Conservation (phyloP, 805 yeast genomes). For the Priceomyces fermenticarens region DNA sequence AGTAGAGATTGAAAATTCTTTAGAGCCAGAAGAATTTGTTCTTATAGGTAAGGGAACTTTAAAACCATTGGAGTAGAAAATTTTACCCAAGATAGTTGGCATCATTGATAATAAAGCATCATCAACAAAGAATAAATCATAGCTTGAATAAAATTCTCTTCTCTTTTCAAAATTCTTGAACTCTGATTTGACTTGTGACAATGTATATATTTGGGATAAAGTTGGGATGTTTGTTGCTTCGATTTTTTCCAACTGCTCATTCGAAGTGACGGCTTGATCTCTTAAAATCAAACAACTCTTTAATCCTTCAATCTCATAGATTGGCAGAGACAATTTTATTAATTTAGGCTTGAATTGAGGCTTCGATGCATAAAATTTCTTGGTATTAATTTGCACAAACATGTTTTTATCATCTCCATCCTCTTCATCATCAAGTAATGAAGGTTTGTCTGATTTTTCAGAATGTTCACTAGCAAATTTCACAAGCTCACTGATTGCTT, state of each 20-base stretch:
- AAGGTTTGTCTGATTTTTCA: constrained; percentile 35
- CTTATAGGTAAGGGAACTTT: constrained; percentile 55
- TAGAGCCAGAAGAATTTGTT: constrained; percentile 24
- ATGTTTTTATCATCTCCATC: constrained; percentile 56
- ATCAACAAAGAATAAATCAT: constrained; percentile 80
- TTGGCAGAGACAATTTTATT: constrained; percentile 46
- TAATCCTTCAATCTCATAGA: constrained; percentile 38
- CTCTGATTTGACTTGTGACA: constrained; percentile 73
- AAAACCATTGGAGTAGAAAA: constrained; percentile 53
- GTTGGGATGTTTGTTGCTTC: constrained; percentile 47
- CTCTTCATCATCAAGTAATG: constrained; percentile 46
- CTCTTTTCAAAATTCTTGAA: constrained; percentile 88
- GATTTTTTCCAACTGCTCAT: constrained; percentile 42
- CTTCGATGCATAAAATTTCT: constrained; percentile 60
- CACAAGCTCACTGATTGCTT: constrained; percentile 64
- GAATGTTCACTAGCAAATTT: constrained; percentile 47
- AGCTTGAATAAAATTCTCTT: constrained; percentile 65
- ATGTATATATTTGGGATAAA: constrained; percentile 58
- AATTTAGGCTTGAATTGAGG: constrained; percentile 55
- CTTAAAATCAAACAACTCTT: constrained; percentile 66
- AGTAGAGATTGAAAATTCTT: constrained; percentile 47
- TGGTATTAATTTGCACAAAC: constrained; percentile 61
- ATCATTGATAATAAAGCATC: constrained; percentile 75
- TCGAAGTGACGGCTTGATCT: constrained; percentile 49
- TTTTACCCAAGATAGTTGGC: constrained; percentile 81